Percentiles rank a stretch among this genome's conserved stretches.
Evolutionary conservation across 2,329 filamentous ascomycete species (phyloP).

Genomic region (Hawksworthiomyces lignivorus): DNA sequence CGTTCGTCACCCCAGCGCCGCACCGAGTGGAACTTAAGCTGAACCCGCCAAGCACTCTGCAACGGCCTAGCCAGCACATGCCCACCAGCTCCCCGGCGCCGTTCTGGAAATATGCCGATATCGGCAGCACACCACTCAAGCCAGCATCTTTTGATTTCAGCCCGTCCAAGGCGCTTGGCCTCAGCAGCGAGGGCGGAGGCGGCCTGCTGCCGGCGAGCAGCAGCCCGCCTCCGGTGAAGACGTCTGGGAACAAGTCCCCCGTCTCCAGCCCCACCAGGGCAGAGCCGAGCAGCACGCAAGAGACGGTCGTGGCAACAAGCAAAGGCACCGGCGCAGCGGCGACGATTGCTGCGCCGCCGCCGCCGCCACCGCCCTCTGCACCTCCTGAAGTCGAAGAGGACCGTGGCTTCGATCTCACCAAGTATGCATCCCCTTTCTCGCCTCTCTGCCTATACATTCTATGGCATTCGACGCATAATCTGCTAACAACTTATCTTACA

Average conservation of each 20-base stretch:
- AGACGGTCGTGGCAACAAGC: slow-evolving; percentile 1
- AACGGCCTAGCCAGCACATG: slow-evolving; percentile 77
- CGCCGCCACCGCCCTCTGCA: slow-evolving; percentile 15
- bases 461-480: not conserved
- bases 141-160: slow-evolving; percentile 47
- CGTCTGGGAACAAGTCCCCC: slow-evolving; percentile 38
- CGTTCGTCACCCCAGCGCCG: slow-evolving; percentile 65
- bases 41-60: slow-evolving; percentile 71
- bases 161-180: slow-evolving; percentile 39
- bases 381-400: slow-evolving; percentile 37
- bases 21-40: slow-evolving; percentile 65
- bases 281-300: slow-evolving; percentile 16
- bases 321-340: slow-evolving; percentile 2
- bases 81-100: slow-evolving; percentile 78
- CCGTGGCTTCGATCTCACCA: slow-evolving; percentile 50
- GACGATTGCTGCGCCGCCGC: not conserved
- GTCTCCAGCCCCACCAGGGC: slow-evolving; percentile 41
- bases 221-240: slow-evolving; percentile 42
- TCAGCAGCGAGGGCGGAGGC: slow-evolving; percentile 13
- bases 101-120: slow-evolving; percentile 81
- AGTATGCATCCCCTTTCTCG: slow-evolving; percentile 30
- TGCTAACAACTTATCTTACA: slow-evolving; percentile 27
- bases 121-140: slow-evolving; percentile 63
- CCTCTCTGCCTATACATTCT: not conserved
- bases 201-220: slow-evolving; percentile 44